These are phyloP conservation scores for Vickermania ingenoplastis DNA, from an alignment of 208 protist genomes.

Conservation along the genomic window DNA sequence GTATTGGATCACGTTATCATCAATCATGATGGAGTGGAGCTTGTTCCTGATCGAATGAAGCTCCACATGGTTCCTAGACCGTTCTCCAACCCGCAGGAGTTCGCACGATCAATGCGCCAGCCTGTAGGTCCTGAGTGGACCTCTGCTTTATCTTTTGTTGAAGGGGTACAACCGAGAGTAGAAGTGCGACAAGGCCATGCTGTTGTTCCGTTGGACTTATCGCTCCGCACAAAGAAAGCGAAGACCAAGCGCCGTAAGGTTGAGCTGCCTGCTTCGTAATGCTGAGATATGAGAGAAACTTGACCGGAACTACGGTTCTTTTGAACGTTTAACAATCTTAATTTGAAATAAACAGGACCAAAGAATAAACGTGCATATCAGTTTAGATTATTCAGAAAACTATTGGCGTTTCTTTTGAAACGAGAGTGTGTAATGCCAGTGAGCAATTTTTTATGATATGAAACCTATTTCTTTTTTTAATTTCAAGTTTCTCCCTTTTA, in stretches of 20 bases:
- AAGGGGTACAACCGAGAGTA: conserved; percentile 70
- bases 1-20: conserved; percentile 89
- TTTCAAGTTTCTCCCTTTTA: no score
- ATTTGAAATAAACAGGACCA: no score
- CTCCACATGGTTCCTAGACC: conserved; percentile 87
- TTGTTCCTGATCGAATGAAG: conserved; percentile 82
- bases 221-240: conserved; percentile 42
- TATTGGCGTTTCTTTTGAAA: no score
- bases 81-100: conserved; percentile 87
- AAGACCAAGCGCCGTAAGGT: conserved; percentile 77
- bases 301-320: no score
- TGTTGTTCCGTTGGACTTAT: conserved; percentile 70
- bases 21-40: conserved; percentile 88
- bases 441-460: no score
- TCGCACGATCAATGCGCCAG: conserved; percentile 84
- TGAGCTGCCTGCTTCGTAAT: not conserved
- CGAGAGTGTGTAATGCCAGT: no score
- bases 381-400: no score
- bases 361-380: no score
- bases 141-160: conserved; percentile 71
- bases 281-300: not conserved
- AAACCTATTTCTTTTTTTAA: not conserved
- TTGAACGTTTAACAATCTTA: no score
- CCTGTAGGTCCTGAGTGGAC: conserved; percentile 86
- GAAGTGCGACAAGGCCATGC: conserved; percentile 72